Base-by-base conservation (phyloP, 805 yeast species). In the Ogataea dorogensis region DNA sequence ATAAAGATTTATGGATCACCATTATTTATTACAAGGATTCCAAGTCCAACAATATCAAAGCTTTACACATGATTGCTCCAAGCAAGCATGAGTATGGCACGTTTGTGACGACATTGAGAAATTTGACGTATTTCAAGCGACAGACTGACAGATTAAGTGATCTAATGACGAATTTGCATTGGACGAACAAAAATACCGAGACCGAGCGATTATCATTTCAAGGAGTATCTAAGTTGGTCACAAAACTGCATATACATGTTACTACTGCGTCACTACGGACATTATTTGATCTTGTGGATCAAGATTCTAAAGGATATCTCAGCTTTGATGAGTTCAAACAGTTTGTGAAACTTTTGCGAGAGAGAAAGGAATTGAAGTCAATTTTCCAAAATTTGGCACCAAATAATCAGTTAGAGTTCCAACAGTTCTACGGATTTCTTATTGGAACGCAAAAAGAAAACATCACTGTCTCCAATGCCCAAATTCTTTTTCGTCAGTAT, bases 61-160 rank as follows among this genome's bases (percentile, higher is more conserved):
- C 89, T 0, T 58, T 93, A 35, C 96, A 91, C 60, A 60, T 88
- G 11, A 77, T 89, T 7, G 88, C 95, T 1, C 58, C 71, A 0
- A 63, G 69, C 7, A 63, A 61, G 31, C 59, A 58, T 17, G 81
- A 77, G 25, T 77, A 73, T 33, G 71, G 83, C 49, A 42, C 71
- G 46, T 67, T 86, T 54, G 52, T 80, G 20, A 51, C 65, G 20
- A 77, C 86, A 20, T 57, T 84, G 12, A 68, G 68, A 28, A 70
- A 74, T 24, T 59, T 88, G 10, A 73, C 75, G 2, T 63, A 64
- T 23, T 73, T 77, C 33, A 68, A 89, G 36, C 70, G 74, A 31
- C 83, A 76, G 36, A 56, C 86, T 31, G 76, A 78, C 73, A 68
- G 73, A 38, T 67, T 69, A 43, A 51, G 61, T 28, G 65, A 63